phyloP scores from a whole-genome alignment of 2,329 filamentous ascomycete species.

The Cladophialophora carrionii region DNA sequence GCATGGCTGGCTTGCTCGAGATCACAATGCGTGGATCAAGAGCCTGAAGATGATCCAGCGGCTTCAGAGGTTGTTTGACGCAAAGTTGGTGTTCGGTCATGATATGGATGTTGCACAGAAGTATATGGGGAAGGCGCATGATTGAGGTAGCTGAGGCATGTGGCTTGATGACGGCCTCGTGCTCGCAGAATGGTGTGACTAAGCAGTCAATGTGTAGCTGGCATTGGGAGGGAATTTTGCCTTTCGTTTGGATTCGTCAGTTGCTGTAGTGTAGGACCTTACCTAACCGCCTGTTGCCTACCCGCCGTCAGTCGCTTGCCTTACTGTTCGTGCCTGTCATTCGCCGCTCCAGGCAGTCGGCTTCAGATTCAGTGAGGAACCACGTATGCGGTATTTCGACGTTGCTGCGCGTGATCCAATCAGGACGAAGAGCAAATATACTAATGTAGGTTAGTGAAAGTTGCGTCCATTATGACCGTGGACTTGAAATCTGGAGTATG shows the following conservation, averaged over 20 bases:
- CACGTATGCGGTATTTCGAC: not conserved
- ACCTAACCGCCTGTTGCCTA: not conserved
- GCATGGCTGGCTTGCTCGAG: conserved; percentile 46
- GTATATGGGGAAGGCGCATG: conserved; percentile 28
- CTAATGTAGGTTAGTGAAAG: conserved; percentile 1
- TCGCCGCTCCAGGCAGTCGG: not conserved
- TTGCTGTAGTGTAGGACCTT: not conserved
- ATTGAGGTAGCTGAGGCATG: conserved; percentile 6
- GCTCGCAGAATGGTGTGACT: not conserved
- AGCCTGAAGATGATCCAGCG: conserved; percentile 44
- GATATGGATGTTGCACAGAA: conserved; percentile 37
- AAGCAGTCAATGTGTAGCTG: not conserved
- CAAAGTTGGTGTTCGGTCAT: conserved; percentile 44
- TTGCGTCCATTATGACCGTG: not conserved
- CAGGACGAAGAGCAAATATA: not conserved
- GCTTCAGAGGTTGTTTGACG: conserved; percentile 42
- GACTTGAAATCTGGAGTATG: not conserved
- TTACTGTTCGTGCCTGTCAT: not conserved
- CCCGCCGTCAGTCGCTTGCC: not conserved
- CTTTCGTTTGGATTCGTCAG: not conserved
- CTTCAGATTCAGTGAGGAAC: not conserved
- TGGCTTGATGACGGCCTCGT: not conserved
- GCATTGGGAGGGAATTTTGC: not conserved
- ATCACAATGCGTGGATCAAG: conserved; percentile 46
- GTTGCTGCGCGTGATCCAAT: not conserved